These are phyloP conservation scores for Pseudozyma sp. DNA, from an alignment of 1,284 basidiomycete species.

Conservation along the genomic window DNA sequence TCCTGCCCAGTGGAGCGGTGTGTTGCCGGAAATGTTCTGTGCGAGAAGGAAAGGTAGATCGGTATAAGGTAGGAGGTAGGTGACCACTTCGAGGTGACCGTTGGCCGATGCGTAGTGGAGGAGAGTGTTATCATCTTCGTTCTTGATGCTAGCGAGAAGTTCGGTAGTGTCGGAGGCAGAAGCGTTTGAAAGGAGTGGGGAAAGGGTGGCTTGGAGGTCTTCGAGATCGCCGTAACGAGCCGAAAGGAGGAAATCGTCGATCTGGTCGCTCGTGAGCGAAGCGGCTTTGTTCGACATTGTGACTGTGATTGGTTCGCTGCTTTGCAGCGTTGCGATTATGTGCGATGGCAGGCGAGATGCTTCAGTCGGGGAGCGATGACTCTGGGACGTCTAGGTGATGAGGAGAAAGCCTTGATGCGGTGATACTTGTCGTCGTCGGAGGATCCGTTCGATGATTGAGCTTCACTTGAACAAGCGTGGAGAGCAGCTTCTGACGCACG, in stretches of 20 bases:
- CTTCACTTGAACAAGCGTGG: background rate
- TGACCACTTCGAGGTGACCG: constrained; percentile 54
- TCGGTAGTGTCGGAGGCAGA: constrained; percentile 1
- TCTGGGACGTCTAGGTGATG: too few relatives aligned
- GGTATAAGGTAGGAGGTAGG: constrained; percentile 44
- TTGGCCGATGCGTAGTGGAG: constrained; percentile 66
- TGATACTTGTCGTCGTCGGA: too few relatives aligned
- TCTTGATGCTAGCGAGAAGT: constrained; percentile 35
- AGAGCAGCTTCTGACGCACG: constrained; percentile 2
- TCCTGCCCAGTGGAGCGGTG: constrained; percentile 67
- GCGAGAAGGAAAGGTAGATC: constrained; percentile 44
- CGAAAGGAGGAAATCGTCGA: constrained; percentile 65
- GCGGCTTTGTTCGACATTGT: constrained; percentile 31
- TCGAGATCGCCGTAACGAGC: constrained; percentile 63
- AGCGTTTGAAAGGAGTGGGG: constrained; percentile 20
- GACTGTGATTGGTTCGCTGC: background rate
- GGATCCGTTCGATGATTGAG: too few relatives aligned
- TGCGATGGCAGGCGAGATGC: background rate
- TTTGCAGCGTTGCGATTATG: too few relatives aligned
- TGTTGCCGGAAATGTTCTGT: constrained; percentile 65
- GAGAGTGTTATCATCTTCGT: constrained; percentile 58
- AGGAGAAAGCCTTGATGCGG: too few relatives aligned
- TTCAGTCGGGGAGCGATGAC: too few relatives aligned
- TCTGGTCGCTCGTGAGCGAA: constrained; percentile 49
- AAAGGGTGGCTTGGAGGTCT: constrained; percentile 44